Percentiles rank a stretch among this genome's conserved stretches.
Conservation (phyloP, 2,329 filamentous ascomycete species). For the Pseudogymnoascus sp. region DNA sequence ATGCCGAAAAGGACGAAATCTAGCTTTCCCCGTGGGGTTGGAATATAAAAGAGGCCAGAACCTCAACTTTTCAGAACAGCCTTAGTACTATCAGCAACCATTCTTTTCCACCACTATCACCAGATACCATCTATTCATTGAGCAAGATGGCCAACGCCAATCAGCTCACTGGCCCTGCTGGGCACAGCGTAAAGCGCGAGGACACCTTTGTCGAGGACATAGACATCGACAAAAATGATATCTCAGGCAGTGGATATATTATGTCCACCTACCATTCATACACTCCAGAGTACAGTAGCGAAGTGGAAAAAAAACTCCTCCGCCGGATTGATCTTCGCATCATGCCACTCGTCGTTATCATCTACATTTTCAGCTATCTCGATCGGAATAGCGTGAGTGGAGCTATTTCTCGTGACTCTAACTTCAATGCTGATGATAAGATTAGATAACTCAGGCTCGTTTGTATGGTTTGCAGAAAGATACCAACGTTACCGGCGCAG, state of each 20-base stretch:
- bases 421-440: not conserved
- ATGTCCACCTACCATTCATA: not conserved
- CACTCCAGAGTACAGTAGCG: slow-evolving; percentile 1
- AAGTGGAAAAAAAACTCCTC: slow-evolving; percentile 31
- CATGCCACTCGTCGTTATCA: slow-evolving; percentile 35
- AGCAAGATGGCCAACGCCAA: not conserved
- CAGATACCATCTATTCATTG: not conserved
- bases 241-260: not conserved
- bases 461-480: not conserved
- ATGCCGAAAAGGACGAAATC: slow-evolving; percentile 26
- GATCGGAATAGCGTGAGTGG: slow-evolving; percentile 26
- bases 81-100: not conserved
- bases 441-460: not conserved
- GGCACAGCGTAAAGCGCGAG: not conserved
- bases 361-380: slow-evolving; percentile 39
- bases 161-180: not conserved
- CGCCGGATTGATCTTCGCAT: slow-evolving; percentile 32
- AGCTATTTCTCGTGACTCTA: not conserved
- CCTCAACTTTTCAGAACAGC: not conserved
- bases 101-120: not conserved
- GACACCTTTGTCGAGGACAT: not conserved
- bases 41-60: not conserved
- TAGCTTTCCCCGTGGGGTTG: slow-evolving; percentile 31
- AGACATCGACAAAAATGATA: not conserved
- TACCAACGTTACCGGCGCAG: not conserved